Percentiles rank a stretch among this genome's conserved stretches.
These are phyloP conservation scores for Coemansia guatemalensis DNA, from an alignment of 192 early-diverging fungal species.

Conservation along the genomic window DNA sequence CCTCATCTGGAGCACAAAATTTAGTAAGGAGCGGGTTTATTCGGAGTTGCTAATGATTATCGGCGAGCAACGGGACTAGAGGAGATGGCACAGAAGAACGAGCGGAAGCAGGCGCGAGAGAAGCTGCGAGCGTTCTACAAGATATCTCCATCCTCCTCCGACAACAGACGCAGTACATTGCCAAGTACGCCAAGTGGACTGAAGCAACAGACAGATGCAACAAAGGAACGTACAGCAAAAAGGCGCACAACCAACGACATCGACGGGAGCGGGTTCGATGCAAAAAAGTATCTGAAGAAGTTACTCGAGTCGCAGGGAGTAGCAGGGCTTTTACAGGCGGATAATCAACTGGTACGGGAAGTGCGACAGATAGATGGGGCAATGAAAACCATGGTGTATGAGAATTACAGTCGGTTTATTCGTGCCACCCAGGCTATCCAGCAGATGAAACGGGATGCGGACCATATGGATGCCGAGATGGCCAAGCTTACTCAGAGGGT, in stretches of 20 bases:
- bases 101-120: constrained; percentile 30
- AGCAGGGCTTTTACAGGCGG: constrained; percentile 65
- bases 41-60: not conserved
- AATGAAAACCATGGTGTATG: constrained; percentile 97
- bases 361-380: constrained; percentile 90
- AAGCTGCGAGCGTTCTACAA: constrained; percentile 56
- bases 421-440: constrained; percentile 90
- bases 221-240: not conserved
- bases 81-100: constrained; percentile 8
- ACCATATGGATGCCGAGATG: constrained; percentile 87
- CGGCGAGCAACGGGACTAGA: not conserved
- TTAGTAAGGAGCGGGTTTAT: not conserved
- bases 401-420: constrained; percentile 98
- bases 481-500: constrained; percentile 68
- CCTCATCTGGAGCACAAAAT: not conserved
- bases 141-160: constrained; percentile 28
- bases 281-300: constrained; percentile 77
- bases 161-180: constrained; percentile 13
- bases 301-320: constrained; percentile 68
- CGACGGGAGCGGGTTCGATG: constrained; percentile 70
- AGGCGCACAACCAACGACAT: constrained; percentile 56
- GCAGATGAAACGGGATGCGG: constrained; percentile 83
- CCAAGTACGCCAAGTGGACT: constrained; percentile 13
- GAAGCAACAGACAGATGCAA: constrained; percentile 3
- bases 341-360: constrained; percentile 56